These are phyloP conservation scores for Parasarocladium wereldwijsianum DNA, from an alignment of 2,329 filamentous ascomycete species.

Conservation along the genomic window DNA sequence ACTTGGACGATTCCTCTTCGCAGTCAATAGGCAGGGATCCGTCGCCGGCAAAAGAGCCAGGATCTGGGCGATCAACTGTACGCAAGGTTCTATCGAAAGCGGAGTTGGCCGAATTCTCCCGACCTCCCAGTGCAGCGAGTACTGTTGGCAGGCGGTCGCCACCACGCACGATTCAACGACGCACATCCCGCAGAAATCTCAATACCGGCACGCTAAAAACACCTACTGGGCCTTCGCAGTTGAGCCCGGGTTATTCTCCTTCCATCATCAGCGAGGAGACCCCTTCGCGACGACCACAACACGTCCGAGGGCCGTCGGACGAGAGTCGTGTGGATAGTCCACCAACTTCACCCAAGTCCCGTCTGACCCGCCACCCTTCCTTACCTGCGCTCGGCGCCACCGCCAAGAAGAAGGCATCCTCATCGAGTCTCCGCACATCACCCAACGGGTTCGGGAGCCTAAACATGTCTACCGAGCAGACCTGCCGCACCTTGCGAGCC, in stretches of 20 bases:
- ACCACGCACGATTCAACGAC: constrained; percentile 36
- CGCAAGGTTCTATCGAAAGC: constrained; percentile 76
- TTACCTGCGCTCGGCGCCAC: constrained; percentile 31
- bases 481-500: constrained; percentile 44
- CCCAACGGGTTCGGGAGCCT: constrained; percentile 36
- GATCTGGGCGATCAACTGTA: constrained; percentile 55
- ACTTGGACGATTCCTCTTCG: constrained; percentile 29
- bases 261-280: constrained; percentile 27
- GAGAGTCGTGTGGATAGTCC: constrained; percentile 30
- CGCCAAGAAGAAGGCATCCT: constrained; percentile 33
- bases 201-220: constrained; percentile 21
- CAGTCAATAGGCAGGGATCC: constrained; percentile 32
- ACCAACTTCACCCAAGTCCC: constrained; percentile 33
- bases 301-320: too few relatives aligned
- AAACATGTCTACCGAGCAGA: constrained; percentile 49
- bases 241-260: constrained; percentile 25
- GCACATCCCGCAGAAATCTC: constrained; percentile 37
- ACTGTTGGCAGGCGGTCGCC: constrained; percentile 36
- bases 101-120: constrained; percentile 69
- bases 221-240: constrained; percentile 22
- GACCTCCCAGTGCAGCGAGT: constrained; percentile 20
- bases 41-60: constrained; percentile 36
- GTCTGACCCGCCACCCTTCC: constrained; percentile 35
- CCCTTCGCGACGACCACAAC: constrained; percentile 32
- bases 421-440: constrained; percentile 25